Evolutionary conservation across 768 basidiomycete genomes (phyloP).

Genomic region (Calocybe indica): DNA sequence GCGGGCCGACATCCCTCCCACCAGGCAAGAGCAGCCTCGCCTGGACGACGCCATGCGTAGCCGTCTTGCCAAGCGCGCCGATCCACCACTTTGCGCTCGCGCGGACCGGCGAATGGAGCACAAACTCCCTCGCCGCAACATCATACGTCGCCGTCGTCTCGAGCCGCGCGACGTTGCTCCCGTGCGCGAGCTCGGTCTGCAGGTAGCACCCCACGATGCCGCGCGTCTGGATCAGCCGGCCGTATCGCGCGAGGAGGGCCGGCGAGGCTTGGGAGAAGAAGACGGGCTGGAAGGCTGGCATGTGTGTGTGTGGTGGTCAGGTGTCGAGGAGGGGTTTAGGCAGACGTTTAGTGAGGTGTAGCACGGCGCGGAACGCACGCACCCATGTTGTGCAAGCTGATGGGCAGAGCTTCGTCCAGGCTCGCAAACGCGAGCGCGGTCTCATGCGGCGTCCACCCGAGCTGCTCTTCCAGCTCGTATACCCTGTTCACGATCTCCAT

Average conservation of each 20-base stretch:
- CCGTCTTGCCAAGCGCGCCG: conserved; percentile 63
- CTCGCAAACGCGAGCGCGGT: conserved; percentile 37
- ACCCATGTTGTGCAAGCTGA: conserved; percentile 34
- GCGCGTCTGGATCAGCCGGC: conserved; percentile 38
- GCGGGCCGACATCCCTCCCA: conserved; percentile 60
- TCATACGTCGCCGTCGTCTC: conserved; percentile 77
- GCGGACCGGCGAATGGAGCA: conserved; percentile 68
- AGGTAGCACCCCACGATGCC: conserved; percentile 70
- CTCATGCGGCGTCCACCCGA: conserved; percentile 49
- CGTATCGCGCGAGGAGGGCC: conserved; percentile 46
- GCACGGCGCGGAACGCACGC: conserved; percentile 6
- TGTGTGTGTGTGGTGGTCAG: neutral
- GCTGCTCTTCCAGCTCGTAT: conserved; percentile 48
- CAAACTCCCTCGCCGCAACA: conserved; percentile 61
- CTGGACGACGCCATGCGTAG: conserved; percentile 73
- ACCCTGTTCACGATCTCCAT: conserved; percentile 50
- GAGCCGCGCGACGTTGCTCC: conserved; percentile 59
- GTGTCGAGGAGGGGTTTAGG: conserved; percentile 8
- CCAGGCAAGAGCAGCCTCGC: conserved; percentile 64
- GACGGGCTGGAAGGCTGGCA: conserved; percentile 61
- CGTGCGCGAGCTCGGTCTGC: conserved; percentile 78
- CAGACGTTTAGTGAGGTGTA: neutral
- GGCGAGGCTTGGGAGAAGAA: conserved; percentile 56
- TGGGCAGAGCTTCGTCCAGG: conserved; percentile 49
- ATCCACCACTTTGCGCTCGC: conserved; percentile 85